Evolutionary conservation across 176 grass and related monocot species (phyloP).

Genomic region (Avena insularis): DNA sequence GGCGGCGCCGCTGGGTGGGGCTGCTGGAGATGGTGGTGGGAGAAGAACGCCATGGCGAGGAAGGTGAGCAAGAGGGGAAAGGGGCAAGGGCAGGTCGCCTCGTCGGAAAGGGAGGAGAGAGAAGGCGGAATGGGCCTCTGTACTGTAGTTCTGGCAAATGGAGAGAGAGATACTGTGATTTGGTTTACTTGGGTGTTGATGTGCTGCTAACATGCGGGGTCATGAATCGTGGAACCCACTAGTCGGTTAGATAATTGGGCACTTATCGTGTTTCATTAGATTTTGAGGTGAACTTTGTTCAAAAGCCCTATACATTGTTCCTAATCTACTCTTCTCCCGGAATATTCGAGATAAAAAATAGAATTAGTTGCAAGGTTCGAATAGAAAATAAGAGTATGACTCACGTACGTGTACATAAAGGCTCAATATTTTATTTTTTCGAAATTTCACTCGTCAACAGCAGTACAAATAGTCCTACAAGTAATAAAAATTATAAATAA

Average conservation of each 20-base stretch:
- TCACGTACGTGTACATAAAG: background rate
- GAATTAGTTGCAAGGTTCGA: background rate
- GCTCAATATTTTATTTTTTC: background rate
- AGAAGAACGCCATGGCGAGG: conserved; percentile 85
- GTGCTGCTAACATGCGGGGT: background rate
- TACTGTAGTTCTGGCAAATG: background rate
- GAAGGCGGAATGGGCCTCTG: conserved; percentile 22
- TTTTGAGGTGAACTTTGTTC: background rate
- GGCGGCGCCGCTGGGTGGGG: conserved; percentile 49
- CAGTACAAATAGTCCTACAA: too few species aligned
- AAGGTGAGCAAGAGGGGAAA: conserved; percentile 35
- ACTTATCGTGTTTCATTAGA: background rate
- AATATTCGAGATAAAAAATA: background rate
- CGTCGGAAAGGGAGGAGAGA: conserved; percentile 8
- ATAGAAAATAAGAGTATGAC: background rate
- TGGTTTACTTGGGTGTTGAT: background rate
- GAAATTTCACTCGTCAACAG: too few species aligned
- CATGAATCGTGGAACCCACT: background rate
- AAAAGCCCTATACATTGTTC: background rate
- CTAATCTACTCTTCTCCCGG: background rate
- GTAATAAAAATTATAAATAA: too few species aligned
- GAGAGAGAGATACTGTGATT: background rate
- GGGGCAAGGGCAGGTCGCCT: conserved; percentile 15
- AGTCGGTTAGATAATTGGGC: background rate
- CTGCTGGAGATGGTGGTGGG: conserved; percentile 74